These are phyloP conservation scores for Corinectria fuckeliana DNA, from an alignment of 2,329 filamentous ascomycete genomes.

Conservation along the genomic window DNA sequence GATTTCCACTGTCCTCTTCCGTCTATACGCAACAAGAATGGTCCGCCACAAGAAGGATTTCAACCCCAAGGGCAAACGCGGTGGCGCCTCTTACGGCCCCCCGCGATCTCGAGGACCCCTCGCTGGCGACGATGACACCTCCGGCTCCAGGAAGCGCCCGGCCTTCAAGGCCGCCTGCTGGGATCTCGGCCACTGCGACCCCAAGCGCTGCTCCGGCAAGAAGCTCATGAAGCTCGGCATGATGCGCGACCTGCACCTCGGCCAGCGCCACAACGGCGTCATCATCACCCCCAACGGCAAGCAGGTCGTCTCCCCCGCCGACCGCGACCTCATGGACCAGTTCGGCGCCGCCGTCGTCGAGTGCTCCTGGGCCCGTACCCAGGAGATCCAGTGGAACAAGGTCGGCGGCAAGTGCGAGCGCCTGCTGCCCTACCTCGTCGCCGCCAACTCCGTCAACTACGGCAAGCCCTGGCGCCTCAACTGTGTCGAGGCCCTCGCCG, in stretches of 20 bases:
- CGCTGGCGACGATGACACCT: slow-evolving; percentile 49
- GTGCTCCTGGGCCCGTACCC: slow-evolving; percentile 92
- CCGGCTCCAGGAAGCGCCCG: slow-evolving; percentile 49
- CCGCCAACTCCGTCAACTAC: slow-evolving; percentile 97
- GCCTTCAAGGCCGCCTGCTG: slow-evolving; percentile 93
- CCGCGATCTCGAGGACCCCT: slow-evolving; percentile 58
- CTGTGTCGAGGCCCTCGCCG: slow-evolving; percentile 92
- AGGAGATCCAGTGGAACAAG: slow-evolving; percentile 87
- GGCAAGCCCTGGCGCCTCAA: slow-evolving; percentile 94
- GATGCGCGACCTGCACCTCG: slow-evolving; percentile 91
- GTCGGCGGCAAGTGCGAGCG: slow-evolving; percentile 95
- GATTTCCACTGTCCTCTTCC: not conserved
- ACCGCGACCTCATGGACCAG: slow-evolving; percentile 80
- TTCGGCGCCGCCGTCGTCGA: slow-evolving; percentile 96
- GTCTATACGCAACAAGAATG: slow-evolving; percentile 57
- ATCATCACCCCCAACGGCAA: slow-evolving; percentile 97
- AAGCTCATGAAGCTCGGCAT: slow-evolving; percentile 88
- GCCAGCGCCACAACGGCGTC: slow-evolving; percentile 89
- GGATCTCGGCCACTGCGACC: slow-evolving; percentile 97
- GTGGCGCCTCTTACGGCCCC: slow-evolving; percentile 60
- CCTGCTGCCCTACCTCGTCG: slow-evolving; percentile 90
- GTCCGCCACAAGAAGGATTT: slow-evolving; percentile 98
- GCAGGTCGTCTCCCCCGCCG: slow-evolving; percentile 80
- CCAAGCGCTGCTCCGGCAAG: slow-evolving; percentile 95
- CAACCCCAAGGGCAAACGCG: slow-evolving; percentile 76